Evolutionary conservation across 352 stramenopile species (phyloP).

Genomic region (Thalassiosira hispida): DNA sequence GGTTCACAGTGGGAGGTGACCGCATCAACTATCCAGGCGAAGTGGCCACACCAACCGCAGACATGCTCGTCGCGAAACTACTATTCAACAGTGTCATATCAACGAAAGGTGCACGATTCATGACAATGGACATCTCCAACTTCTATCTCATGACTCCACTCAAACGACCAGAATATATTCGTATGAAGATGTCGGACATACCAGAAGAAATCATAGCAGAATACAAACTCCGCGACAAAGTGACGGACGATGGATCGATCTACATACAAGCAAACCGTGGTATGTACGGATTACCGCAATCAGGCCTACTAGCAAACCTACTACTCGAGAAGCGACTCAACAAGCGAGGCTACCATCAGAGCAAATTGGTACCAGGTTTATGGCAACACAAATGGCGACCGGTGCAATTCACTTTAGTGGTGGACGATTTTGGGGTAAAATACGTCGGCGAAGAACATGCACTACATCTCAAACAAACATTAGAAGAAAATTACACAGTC

Average conservation of each 20-base stretch:
- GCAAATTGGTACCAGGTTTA: not conserved
- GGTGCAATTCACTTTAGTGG: constrained; percentile 5
- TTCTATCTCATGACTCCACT: constrained; percentile 6
- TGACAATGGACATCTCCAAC: not conserved
- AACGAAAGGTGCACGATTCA: not conserved
- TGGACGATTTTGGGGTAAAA: constrained; percentile 37
- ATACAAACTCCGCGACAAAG: not conserved
- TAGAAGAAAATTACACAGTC: constrained; percentile 18
- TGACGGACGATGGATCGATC: not conserved
- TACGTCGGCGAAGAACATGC: constrained; percentile 29
- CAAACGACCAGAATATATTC: not conserved
- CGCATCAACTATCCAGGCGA: not conserved
- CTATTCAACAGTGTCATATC: constrained; percentile 22
- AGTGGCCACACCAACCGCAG: not conserved
- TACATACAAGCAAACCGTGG: not conserved
- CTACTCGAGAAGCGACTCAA: not conserved
- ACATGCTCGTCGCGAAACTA: constrained; percentile 10
- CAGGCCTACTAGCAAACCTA: not conserved
- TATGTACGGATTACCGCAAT: not conserved
- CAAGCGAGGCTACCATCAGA: constrained; percentile 6
- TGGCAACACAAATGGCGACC: constrained; percentile 6
- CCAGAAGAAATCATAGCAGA: not conserved
- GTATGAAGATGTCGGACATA: not conserved
- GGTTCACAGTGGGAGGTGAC: not conserved
- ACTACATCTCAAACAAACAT: constrained; percentile 19